Evolutionary conservation across 2,329 filamentous ascomycete genomes (phyloP), one percentile per base, ranked within the genome.

Genomic region (Beauveria caledonica): DNA sequence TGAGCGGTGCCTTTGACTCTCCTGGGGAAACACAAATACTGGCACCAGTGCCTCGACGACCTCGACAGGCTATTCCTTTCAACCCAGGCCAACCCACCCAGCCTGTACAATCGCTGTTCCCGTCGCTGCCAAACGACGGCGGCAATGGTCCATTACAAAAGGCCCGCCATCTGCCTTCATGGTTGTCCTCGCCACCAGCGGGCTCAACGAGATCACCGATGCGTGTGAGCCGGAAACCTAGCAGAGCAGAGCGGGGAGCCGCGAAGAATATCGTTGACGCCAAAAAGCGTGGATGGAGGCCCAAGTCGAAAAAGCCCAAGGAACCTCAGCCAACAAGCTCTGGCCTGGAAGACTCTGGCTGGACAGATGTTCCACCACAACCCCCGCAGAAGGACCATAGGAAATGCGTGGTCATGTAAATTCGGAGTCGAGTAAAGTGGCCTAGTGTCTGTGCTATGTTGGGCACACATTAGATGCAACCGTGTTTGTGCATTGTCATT

Each of bases 191-290:
- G 3, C 68, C 73, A 2, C 72, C 75, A 7, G 64, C 70, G 5
- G 64, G 71, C 0, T 66, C 72, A 17, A 68, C 67, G 64, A 72
- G 76, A 55, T 71, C 74, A 60, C 64, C 75, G 62, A 74, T 75
- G 0, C 77, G 76, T 46, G 69, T 84, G 6, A 76, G 70, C 60
- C 73, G 81, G 39, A 77, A 75, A 27, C 76, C 75, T 42, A 85
- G 82, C 66, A 78, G 84, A 45, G 83, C 83, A 1, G 81, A 83
- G 67, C 75, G 82, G 29, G 84, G 83, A 60, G 84, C 84, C 6
- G 78, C 82, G 10, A 85, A 82, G 71, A 87, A 86, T 64, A 82
- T 86, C 29, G 77, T 80, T 19, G 83, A 86, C 63, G 84, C 84
- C 1, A 83, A 80, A 72, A 78, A 77, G 65, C 77, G 76, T 36